Base-by-base conservation (phyloP, 2,329 filamentous ascomycete genomes). In the Botrytis hyacinthi region DNA sequence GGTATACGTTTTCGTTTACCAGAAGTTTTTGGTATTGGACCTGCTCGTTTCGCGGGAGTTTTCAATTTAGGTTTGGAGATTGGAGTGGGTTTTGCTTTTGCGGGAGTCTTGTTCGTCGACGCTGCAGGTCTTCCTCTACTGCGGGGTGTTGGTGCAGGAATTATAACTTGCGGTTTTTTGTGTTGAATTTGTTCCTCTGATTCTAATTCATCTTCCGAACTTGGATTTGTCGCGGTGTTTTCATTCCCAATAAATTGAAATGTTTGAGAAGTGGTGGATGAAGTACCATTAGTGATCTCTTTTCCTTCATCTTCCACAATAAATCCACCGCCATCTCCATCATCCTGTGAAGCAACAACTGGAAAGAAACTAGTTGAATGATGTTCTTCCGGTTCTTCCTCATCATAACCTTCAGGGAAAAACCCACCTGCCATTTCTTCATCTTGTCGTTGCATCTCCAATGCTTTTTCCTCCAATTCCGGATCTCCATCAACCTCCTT, bases 341-440 rank as follows among this genome's bases (percentile, higher is more conserved):
- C 75, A 32, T 77, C 75, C 9, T 78, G 73, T 32, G 78, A 75
- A 59, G 78, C 76, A 29, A 75, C 75, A 20, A 79, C 78, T 40
- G 80, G 80, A 62, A 81, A 82, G 74, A 81, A 81, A 57, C 76
- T 75, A 7, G 74, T 70, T 29, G 71, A 51, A 61, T 73, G 74
- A 60, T 74, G 57, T 3, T 48, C 57, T 57, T 78, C 76, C 16
- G 72, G 61, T 63, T 84, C 84, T 29, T 85, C 86, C 59, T 86
- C 84, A 42, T 88, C 85, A 68, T 85, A 87, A 1, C 86, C 87
- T 73, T 89, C 87, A 0, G 86, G 88, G 14, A 91, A 79, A 76
- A 91, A 91, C 0, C 89, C 90, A 0, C 90, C 90, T 0, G 85
- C 89, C 83, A 86, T 86, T 16, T 88, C 86, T 74, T 87, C 86